phyloP scores from a whole-genome alignment of 345 rosid species.

The Laguncularia racemosa region DNA sequence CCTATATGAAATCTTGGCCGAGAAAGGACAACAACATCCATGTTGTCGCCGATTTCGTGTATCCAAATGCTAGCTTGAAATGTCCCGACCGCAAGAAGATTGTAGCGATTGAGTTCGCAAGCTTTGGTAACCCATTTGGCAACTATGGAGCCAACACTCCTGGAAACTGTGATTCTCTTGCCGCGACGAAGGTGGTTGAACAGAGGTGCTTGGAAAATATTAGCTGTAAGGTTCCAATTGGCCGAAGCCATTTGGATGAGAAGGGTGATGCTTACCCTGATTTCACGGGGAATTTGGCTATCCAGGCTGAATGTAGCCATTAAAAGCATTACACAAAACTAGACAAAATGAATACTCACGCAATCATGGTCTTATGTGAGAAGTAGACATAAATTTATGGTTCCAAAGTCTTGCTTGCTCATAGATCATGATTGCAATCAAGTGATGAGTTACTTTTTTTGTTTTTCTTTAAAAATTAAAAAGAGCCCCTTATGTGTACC shows the following conservation, averaged over 20 bases:
- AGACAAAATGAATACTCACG: too few species aligned
- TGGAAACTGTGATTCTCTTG: conserved; percentile 26
- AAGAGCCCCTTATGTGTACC: too few species aligned
- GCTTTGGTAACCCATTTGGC: conserved; percentile 31
- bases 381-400: too few species aligned
- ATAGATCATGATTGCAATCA: too few species aligned
- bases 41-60: conserved; percentile 9
- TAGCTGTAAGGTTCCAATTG: conserved; percentile 21
- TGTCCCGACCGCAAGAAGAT: conserved; percentile 20
- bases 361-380: too few species aligned
- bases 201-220: conserved; percentile 28
- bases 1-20: conserved; percentile 22
- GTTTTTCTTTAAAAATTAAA: too few species aligned
- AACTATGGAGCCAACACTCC: conserved; percentile 14
- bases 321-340: conserved; percentile 1
- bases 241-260: conserved; percentile 13
- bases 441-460: too few species aligned
- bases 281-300: conserved; percentile 20
- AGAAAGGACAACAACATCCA: conserved; percentile 18
- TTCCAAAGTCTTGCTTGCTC: too few species aligned
- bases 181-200: conserved; percentile 20
- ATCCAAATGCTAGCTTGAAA: conserved; percentile 20
- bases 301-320: conserved; percentile 20
- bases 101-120: conserved; percentile 24
- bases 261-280: conserved; percentile 20